These are phyloP conservation scores for Venturia asperata DNA, from an alignment of 2,329 filamentous ascomycete species.

Conservation along the genomic window DNA sequence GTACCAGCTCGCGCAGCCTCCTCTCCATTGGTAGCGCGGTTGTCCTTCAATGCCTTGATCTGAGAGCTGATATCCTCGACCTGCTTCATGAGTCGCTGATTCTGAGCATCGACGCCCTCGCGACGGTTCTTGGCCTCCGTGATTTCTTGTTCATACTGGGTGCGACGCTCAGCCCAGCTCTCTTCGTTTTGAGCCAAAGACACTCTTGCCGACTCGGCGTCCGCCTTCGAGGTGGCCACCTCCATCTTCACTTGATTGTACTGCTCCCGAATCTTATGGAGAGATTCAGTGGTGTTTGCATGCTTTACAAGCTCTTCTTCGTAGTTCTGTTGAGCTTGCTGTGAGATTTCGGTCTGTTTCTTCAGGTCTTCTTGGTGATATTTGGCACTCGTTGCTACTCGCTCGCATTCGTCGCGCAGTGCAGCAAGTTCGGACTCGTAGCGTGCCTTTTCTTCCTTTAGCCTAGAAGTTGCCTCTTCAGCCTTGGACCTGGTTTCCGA, in stretches of 20 bases:
- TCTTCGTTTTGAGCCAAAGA: slow-evolving; percentile 72
- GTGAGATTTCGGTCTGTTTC: slow-evolving; percentile 86
- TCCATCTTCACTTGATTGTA: slow-evolving; percentile 77
- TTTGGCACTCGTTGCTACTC: slow-evolving; percentile 69
- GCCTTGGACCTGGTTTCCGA: slow-evolving; percentile 73
- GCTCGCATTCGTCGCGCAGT: slow-evolving; percentile 76
- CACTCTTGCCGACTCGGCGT: slow-evolving; percentile 78
- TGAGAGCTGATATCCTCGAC: slow-evolving; percentile 76
- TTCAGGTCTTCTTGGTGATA: slow-evolving; percentile 89
- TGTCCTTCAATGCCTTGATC: slow-evolving; percentile 71
- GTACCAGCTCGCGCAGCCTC: slow-evolving; percentile 29
- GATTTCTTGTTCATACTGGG: slow-evolving; percentile 77
- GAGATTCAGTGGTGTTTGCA: slow-evolving; percentile 81
- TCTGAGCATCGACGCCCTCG: slow-evolving; percentile 81
- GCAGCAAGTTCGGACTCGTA: slow-evolving; percentile 73
- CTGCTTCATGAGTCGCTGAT: slow-evolving; percentile 82
- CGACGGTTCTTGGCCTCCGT: slow-evolving; percentile 68
- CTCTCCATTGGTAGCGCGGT: slow-evolving; percentile 49
- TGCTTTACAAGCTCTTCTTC: slow-evolving; percentile 92
- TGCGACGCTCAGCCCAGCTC: slow-evolving; percentile 78
- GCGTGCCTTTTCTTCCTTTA: slow-evolving; percentile 74
- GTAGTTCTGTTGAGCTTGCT: slow-evolving; percentile 89
- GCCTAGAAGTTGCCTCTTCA: slow-evolving; percentile 60
- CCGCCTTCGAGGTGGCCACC: slow-evolving; percentile 64
- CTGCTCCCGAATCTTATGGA: slow-evolving; percentile 72